Evolutionary conservation across 306 rosid species (phyloP).

Genomic region (Ammopiptanthus mongolicus): DNA sequence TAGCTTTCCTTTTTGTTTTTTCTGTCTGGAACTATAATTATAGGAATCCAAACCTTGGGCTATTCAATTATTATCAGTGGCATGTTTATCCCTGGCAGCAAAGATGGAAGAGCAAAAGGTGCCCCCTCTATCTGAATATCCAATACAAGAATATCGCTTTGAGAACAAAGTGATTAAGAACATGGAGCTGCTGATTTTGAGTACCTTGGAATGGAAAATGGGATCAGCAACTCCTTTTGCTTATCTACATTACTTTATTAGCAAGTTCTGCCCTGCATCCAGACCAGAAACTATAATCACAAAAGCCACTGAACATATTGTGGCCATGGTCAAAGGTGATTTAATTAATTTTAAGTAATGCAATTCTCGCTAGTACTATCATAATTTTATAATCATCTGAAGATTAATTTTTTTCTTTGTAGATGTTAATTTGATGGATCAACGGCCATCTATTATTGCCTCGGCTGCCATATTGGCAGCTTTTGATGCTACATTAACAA

Average conservation of each 20-base stretch:
- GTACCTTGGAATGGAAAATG: constrained; percentile 79
- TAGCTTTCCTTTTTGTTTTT: not conserved
- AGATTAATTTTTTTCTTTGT: not conserved
- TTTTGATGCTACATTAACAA: constrained; percentile 43
- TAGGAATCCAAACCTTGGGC: constrained; percentile 81
- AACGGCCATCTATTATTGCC: constrained; percentile 66
- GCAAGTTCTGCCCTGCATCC: constrained; percentile 43
- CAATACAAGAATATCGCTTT: constrained; percentile 43
- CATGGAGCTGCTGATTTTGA: constrained; percentile 69
- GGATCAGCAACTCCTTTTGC: constrained; percentile 76
- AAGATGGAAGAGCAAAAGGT: constrained; percentile 80
- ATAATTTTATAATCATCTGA: not conserved
- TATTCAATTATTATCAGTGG: constrained; percentile 58
- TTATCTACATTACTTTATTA: constrained; percentile 59
- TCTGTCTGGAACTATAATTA: constrained; percentile 1
- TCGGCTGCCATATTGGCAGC: constrained; percentile 76
- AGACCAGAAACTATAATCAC: constrained; percentile 40
- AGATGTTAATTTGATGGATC: constrained; percentile 62
- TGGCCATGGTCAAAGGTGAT: constrained; percentile 59
- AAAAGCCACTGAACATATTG: constrained; percentile 44
- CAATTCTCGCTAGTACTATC: not conserved
- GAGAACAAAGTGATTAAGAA: constrained; percentile 52
- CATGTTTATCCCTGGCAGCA: constrained; percentile 80
- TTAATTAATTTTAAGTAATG: not conserved
- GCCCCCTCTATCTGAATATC: constrained; percentile 53